These are phyloP conservation scores for Exophiala phaeomuriformis DNA, from an alignment of 2,329 filamentous ascomycete genomes.

Conservation along the genomic window DNA sequence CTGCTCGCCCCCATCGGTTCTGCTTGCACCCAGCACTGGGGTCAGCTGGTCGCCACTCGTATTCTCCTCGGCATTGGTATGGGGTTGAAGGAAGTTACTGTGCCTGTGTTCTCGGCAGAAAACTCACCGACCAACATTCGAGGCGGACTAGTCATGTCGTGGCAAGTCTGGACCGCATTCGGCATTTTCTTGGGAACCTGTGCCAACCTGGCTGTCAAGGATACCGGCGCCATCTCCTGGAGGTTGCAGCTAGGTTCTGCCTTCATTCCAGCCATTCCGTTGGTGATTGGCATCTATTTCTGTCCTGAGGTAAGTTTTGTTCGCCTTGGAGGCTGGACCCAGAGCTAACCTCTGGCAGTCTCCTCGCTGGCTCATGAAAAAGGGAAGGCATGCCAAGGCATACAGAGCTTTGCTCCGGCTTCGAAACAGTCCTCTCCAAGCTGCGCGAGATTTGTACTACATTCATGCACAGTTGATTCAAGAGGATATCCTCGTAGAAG, in stretches of 20 bases:
- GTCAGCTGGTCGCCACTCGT: conserved; percentile 50
- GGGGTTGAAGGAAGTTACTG: conserved; percentile 38
- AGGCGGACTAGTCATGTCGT: conserved; percentile 49
- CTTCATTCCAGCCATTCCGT: conserved; percentile 42
- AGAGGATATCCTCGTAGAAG: conserved; percentile 28
- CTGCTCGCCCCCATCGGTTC: conserved; percentile 63
- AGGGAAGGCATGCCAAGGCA: conserved; percentile 37
- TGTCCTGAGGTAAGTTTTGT: conserved; percentile 32
- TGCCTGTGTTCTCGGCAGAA: conserved; percentile 50
- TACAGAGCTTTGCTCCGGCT: conserved; percentile 40
- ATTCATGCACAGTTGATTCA: conserved; percentile 37
- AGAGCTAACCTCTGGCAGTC: not conserved
- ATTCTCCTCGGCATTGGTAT: conserved; percentile 42
- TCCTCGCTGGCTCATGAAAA: conserved; percentile 44
- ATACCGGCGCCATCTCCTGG: conserved; percentile 37
- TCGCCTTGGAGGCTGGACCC: not conserved
- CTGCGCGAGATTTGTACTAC: conserved; percentile 41
- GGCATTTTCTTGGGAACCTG: conserved; percentile 37
- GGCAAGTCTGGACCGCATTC: conserved; percentile 49
- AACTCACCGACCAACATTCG: conserved; percentile 48
- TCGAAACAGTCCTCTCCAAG: conserved; percentile 39
- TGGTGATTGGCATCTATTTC: conserved; percentile 42
- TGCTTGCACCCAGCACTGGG: conserved; percentile 54
- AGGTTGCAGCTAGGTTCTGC: conserved; percentile 42
- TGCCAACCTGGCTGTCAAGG: conserved; percentile 38